phyloP scores from a whole-genome alignment of 1,284 basidiomycete species.

The Heterobasidion parviporum region DNA sequence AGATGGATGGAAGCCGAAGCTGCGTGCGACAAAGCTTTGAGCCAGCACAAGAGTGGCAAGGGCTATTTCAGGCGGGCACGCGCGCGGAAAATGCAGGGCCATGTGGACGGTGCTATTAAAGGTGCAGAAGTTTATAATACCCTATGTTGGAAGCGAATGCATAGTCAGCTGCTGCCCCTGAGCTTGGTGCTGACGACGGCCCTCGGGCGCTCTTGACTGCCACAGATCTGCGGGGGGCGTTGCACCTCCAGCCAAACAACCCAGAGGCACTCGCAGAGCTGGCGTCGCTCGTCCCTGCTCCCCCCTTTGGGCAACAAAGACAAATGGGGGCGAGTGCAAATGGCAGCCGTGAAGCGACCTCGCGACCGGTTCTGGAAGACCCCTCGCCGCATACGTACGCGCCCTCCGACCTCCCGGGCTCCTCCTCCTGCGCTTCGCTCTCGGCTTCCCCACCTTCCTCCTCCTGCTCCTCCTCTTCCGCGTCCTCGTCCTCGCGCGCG shows the following conservation, averaged over 20 bases:
- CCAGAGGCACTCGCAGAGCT: slow-evolving; percentile 50
- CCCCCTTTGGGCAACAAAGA: not conserved
- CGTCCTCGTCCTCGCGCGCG: slow-evolving; percentile 16
- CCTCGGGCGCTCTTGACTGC: no score
- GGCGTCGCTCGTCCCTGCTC: slow-evolving; percentile 28
- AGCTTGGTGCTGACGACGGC: no score
- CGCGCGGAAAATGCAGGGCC: slow-evolving; percentile 49
- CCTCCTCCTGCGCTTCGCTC: not conserved
- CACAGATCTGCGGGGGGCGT: slow-evolving; percentile 48
- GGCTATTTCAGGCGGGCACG: slow-evolving; percentile 59
- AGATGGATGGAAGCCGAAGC: slow-evolving; percentile 64
- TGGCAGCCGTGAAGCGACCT: slow-evolving; percentile 4
- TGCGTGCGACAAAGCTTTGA: slow-evolving; percentile 52
- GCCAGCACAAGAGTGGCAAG: slow-evolving; percentile 57
- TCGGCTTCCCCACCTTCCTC: not conserved
- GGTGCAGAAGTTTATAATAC: slow-evolving; percentile 24
- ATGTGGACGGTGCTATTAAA: slow-evolving; percentile 50
- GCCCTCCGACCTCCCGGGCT: not conserved
- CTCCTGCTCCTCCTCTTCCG: slow-evolving; percentile 11
- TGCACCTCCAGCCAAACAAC: slow-evolving; percentile 53
- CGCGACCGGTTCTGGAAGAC: slow-evolving; percentile 6
- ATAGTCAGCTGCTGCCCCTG: not conserved
- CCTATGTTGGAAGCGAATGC: no score
- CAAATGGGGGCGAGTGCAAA: slow-evolving; percentile 7
- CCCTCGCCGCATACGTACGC: not conserved